Evolutionary conservation across 768 basidiomycete species (phyloP), one percentile per base, ranked within the genome.

Genomic region (Paxillus involutus): DNA sequence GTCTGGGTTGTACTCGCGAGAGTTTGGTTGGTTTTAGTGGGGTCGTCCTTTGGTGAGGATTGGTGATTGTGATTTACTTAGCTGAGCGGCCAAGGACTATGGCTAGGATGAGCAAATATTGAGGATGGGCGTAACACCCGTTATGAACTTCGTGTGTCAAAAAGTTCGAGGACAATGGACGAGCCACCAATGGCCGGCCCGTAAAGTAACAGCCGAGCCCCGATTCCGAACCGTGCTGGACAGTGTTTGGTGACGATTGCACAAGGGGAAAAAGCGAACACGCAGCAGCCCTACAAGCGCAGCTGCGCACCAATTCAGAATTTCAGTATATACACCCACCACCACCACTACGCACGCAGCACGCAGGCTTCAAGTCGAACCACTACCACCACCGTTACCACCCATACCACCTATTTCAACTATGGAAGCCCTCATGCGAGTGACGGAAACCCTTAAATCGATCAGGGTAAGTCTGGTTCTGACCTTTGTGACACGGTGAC

Each of bases 371-470:
- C 19, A 21, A 17, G 35, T 41, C 43, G 14, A 26, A 43, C 26
- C n/a, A 44, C 14, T 19, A 41, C 41, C n/a, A 44, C 37, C 10
- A 44, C 41, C 36, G 36, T 33, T 44, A 47, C 46, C 24, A 16
- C 21, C 14, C n/a, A n/a, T n/a, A 51, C 29, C 42, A 19, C 17
- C 61, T 3, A 11, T 17, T 30, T 55, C 55, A 47, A 45, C 58
- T 53, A 92, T 92, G 89, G 89, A 92, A 40, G 62, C 73, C 52
- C 63, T 86, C 45, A 45, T 89, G 59, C 86, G 86, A 60, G 80
- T 80, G n/a, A 75, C 79, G 46, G 88, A 92, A 42, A 75, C 83
- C 36, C 50, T 91, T 71, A 87, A 84, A 65, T 81, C 81, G 12
- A 77, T 92, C 69, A 80, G 83, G 68, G 90, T 90, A 55, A 66